A percentile compares a stretch with the other conserved stretches of the same genome.
Conservation (phyloP, 495 filamentous ascomycete species). For the Hypoxylon perforatum region DNA sequence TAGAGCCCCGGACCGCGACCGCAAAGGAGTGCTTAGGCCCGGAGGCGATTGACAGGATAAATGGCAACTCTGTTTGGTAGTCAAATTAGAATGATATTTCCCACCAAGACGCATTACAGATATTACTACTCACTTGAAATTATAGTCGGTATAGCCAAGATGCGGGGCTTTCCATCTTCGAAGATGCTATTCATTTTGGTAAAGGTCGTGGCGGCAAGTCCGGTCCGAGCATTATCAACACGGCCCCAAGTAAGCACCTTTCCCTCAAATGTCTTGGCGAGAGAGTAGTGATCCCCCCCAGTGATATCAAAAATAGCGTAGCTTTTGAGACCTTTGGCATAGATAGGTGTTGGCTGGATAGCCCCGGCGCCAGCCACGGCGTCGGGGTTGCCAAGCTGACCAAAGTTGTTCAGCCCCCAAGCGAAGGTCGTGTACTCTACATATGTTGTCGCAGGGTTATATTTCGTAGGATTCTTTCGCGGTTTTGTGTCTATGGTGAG, state of each 20-base stretch:
- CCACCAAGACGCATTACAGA: background rate
- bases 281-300: conserved; percentile 74
- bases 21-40: conserved; percentile 71
- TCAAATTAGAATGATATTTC: conserved; percentile 6
- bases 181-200: conserved; percentile 64
- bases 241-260: conserved; percentile 76
- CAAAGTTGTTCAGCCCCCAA: conserved; percentile 92
- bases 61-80: conserved; percentile 22
- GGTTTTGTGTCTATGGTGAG: too few species aligned
- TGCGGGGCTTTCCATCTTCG: conserved; percentile 63
- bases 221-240: conserved; percentile 71
- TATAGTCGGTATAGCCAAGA: conserved; percentile 61
- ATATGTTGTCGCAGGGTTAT: too few species aligned
- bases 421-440: too few species aligned
- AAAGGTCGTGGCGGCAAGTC: conserved; percentile 63
- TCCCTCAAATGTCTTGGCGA: conserved; percentile 70
- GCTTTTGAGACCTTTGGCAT: conserved; percentile 58
- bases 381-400: conserved; percentile 74
- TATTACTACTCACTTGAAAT: conserved; percentile 36
- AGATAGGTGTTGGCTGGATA: conserved; percentile 46
- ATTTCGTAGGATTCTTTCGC: too few species aligned
- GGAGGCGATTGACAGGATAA: conserved; percentile 54
- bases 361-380: conserved; percentile 73
- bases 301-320: conserved; percentile 63
- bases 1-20: conserved; percentile 66